A percentile compares a stretch with the other conserved stretches of the same genome.
These are phyloP conservation scores for Diplodia scrobiculata DNA, from an alignment of 2,329 filamentous ascomycete genomes.

Conservation along the genomic window DNA sequence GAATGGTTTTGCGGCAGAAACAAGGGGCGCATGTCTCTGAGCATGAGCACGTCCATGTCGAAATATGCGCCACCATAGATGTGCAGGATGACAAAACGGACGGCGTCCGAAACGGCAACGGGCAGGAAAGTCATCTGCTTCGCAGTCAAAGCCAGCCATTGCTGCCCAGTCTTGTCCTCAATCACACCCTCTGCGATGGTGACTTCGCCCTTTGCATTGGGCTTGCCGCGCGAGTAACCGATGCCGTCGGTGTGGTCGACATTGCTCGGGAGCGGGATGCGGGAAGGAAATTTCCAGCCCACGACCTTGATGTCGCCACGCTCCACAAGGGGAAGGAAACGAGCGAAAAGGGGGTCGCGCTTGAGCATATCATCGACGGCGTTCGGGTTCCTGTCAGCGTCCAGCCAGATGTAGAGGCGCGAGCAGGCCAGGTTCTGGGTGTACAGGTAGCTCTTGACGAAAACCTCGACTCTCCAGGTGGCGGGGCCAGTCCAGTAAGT, in stretches of 20 bases:
- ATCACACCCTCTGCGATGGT: conserved; percentile 56
- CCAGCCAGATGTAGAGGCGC: conserved; percentile 58
- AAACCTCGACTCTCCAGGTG: conserved; percentile 60
- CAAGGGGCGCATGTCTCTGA: conserved; percentile 58
- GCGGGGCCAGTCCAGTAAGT: conserved; percentile 61
- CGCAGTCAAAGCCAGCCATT: conserved; percentile 57
- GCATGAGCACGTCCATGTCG: conserved; percentile 60
- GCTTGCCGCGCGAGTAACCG: conserved; percentile 52
- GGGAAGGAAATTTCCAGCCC: conserved; percentile 57
- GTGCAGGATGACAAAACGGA: conserved; percentile 59
- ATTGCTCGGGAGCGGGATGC: conserved; percentile 55
- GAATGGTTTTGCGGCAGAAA: conserved; percentile 55
- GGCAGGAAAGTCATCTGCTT: conserved; percentile 62
- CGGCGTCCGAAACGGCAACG: conserved; percentile 59
- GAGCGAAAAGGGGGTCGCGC: conserved; percentile 55
- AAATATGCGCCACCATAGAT: conserved; percentile 58
- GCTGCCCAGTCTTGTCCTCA: conserved; percentile 53
- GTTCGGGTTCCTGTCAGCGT: conserved; percentile 55
- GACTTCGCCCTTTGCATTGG: conserved; percentile 47
- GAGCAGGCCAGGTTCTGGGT: conserved; percentile 60
- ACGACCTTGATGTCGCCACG: conserved; percentile 57
- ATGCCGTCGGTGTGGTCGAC: conserved; percentile 53
- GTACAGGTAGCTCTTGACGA: conserved; percentile 60
- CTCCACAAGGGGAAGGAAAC: conserved; percentile 57
- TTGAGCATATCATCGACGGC: conserved; percentile 56